Base-by-base conservation (phyloP, 176 grass and related monocot genomes). In the Melocanna baccifera region DNA sequence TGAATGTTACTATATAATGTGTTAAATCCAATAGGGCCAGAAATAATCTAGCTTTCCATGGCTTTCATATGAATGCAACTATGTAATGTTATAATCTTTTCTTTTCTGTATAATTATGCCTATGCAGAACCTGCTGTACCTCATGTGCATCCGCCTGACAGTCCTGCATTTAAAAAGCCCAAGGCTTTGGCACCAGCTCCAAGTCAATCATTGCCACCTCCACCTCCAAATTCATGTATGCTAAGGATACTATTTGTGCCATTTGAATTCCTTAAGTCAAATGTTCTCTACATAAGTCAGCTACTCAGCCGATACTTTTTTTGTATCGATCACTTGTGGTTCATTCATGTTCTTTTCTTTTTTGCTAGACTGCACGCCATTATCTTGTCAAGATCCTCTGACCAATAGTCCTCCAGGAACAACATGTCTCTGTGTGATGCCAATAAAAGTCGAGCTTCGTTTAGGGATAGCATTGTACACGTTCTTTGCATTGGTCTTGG, bases 401-500 rank as follows among this genome's bases (percentile, higher is more conserved):
- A 99, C 97, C 34, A 96, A 96, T 78, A 94, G 77, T 87, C 93
- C 88, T 58, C 91, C 91, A 28, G 97, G 93, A 81, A 89, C 87
- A 58, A 71, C 84, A 61, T 99, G 96, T 77, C 53, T 83, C 3
- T 99, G 96, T 76, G 97, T 99, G 43, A 32, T 76, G 81, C 97
- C 97, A 46, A 96, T 99, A 75, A 99, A 94, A 89, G 88, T 96
- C 12, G 88, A 92, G 66, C 91, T 99, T 75, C 88, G 75, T 28
- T 89, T 99, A 71, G 88, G 81, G 69, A 88, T 99, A 80, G 88
- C 91, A 59, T 58, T 96, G 78, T 94, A 88, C 84, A 90, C 76
- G 9, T 99, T 99, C 89, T 99, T 99, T 87, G 80, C 89, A 77
- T 80, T 94, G 66, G 97, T 99, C 32, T 77, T 90, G 14, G 86